Percentiles rank a stretch among this genome's conserved stretches.
Conservation (phyloP, 768 basidiomycete species). For the Amanita muscaria region DNA sequence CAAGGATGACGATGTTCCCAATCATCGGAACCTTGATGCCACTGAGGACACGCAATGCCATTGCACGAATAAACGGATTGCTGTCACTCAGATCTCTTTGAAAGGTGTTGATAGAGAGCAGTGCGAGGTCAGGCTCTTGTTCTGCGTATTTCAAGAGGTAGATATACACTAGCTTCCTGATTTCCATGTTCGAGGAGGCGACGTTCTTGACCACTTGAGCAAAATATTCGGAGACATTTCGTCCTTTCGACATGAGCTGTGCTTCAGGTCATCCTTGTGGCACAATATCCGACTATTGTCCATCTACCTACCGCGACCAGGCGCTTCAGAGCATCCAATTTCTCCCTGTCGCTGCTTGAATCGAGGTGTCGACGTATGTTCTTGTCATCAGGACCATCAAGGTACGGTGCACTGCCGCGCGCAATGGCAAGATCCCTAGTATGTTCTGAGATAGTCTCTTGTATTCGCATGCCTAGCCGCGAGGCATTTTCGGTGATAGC, state of each 20-base stretch:
- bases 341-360: conserved; percentile 80
- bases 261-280: neutral
- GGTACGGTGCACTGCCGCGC: conserved; percentile 48
- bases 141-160: conserved; percentile 93
- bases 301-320: conserved; percentile 74
- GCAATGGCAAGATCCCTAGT: conserved; percentile 62
- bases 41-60: conserved; percentile 89
- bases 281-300: neutral
- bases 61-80: conserved; percentile 90
- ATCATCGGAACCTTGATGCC: conserved; percentile 90
- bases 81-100: conserved; percentile 92
- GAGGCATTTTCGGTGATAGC: conserved; percentile 75
- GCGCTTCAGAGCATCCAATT: conserved; percentile 91
- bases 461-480: conserved; percentile 72
- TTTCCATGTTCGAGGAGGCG: conserved; percentile 84
- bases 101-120: conserved; percentile 97
- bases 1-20: conserved; percentile 73
- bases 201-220: conserved; percentile 97
- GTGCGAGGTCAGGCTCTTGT: conserved; percentile 86
- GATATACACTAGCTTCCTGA: conserved; percentile 95
- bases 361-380: conserved; percentile 81
- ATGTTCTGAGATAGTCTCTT: conserved; percentile 75
- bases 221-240: conserved; percentile 89
- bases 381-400: conserved; percentile 74
- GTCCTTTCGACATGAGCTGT: conserved; percentile 87